Conservation (phyloP, 306 rosid genomes). For the Trifolium fragiferum region DNA sequence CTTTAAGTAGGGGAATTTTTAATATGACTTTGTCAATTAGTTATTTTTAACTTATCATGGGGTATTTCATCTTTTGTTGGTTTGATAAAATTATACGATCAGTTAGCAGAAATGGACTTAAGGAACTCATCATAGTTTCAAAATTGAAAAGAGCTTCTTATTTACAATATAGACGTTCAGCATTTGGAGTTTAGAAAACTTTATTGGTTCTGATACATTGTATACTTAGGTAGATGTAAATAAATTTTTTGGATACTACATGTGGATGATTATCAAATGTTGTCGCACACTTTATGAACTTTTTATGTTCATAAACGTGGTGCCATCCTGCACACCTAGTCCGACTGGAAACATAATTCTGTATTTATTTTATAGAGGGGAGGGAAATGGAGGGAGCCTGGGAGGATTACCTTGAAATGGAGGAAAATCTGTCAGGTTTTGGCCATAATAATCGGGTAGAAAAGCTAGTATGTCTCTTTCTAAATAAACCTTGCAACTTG, state of each 20-base stretch:
- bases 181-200: constrained; percentile 10
- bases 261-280: background rate
- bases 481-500: background rate
- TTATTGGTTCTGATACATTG: background rate
- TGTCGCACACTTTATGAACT: background rate
- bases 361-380: background rate
- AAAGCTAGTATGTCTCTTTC: background rate
- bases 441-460: background rate
- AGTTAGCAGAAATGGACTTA: background rate
- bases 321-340: background rate
- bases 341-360: too few relatives aligned
- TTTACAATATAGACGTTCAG: background rate
- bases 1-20: background rate
- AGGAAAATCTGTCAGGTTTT: background rate
- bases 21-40: background rate
- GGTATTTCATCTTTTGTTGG: background rate
- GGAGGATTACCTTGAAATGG: background rate
- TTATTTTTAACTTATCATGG: background rate
- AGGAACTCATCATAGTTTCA: background rate
- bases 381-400: background rate
- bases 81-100: background rate
- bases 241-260: background rate
- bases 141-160: background rate
- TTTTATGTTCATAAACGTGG: background rate
- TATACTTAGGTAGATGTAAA: background rate